phyloP scores from a whole-genome alignment of 228 moss, liverwort and hornwort genomes.

The Sphagnum fallax region DNA sequence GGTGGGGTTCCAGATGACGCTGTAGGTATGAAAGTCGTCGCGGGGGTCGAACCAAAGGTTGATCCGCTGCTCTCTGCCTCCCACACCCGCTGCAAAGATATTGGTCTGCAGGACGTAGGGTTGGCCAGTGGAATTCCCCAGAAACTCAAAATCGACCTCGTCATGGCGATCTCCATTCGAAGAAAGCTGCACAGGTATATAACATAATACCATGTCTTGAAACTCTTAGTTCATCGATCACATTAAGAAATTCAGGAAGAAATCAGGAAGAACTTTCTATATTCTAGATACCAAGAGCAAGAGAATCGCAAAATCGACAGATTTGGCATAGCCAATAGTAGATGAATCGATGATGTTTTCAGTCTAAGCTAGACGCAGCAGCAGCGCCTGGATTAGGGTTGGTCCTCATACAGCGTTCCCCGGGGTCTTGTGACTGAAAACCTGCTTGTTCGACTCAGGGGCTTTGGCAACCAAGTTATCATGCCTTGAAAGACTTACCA shows the following conservation, averaged over 20 bases:
- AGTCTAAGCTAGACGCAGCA: no score
- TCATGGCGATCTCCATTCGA: slow-evolving; percentile 38
- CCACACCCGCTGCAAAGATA: slow-evolving; percentile 33
- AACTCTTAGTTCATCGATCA: not conserved
- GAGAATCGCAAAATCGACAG: not conserved
- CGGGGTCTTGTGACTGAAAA: no score
- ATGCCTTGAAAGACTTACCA: no score
- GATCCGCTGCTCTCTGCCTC: slow-evolving; percentile 47
- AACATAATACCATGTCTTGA: not conserved
- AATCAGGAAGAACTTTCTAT: not conserved
- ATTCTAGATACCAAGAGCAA: not conserved
- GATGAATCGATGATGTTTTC: no score
- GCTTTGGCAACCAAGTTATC: no score
- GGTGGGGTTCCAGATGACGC: slow-evolving; percentile 48
- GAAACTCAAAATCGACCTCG: slow-evolving; percentile 56
- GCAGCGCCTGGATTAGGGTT: no score
- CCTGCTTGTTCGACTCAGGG: no score
- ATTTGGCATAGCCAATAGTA: no score
- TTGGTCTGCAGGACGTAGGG: slow-evolving; percentile 52
- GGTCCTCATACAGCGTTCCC: no score
- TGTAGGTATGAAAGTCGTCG: slow-evolving; percentile 37
- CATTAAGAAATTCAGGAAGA: not conserved
- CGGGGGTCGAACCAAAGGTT: slow-evolving; percentile 47
- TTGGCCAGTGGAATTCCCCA: slow-evolving; percentile 46
- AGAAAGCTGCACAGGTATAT: slow-evolving; percentile 25